These are phyloP conservation scores for Neoascochyta sp. DNA, from an alignment of 2,329 filamentous ascomycete genomes.

Conservation along the genomic window DNA sequence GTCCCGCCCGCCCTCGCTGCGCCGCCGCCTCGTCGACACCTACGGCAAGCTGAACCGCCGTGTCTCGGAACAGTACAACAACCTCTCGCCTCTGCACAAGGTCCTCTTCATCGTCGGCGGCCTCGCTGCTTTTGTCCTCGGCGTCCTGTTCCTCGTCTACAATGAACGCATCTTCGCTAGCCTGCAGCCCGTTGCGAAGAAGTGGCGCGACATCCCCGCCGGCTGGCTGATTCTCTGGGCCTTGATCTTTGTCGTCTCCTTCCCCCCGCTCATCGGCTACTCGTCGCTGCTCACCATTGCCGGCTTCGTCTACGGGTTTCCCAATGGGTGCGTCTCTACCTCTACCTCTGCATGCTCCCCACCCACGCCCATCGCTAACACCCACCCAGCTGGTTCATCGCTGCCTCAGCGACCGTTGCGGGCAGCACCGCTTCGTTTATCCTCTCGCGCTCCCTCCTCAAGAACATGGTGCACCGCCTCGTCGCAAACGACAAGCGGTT, in stretches of 20 bases:
- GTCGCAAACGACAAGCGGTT: constrained; percentile 84
- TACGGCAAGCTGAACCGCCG: constrained; percentile 46
- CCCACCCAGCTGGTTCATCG: constrained; percentile 72
- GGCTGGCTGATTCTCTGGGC: constrained; percentile 75
- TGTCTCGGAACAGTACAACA: constrained; percentile 50
- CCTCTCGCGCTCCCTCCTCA: constrained; percentile 73
- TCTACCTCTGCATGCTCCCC: constrained; percentile 27
- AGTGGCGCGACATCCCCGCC: constrained; percentile 69
- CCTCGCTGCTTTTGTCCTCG: constrained; percentile 52
- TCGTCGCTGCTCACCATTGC: constrained; percentile 68
- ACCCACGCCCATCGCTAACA: constrained; percentile 3
- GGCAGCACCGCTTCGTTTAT: constrained; percentile 79
- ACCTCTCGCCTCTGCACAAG: constrained; percentile 60
- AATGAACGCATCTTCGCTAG: constrained; percentile 74
- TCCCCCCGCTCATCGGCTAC: constrained; percentile 86
- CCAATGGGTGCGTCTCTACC: constrained; percentile 58
- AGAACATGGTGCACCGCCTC: constrained; percentile 71
- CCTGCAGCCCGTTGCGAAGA: constrained; percentile 67
- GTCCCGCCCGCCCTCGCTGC: constrained; percentile 24
- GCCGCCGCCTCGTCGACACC: constrained; percentile 43
- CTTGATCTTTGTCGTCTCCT: constrained; percentile 71
- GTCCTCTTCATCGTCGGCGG: constrained; percentile 53
- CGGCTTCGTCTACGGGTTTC: constrained; percentile 69
- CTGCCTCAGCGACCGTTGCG: constrained; percentile 70
- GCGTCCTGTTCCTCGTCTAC: constrained; percentile 70